These are phyloP conservation scores for Tolypocladium pustulatum DNA, from an alignment of 2,329 filamentous ascomycete species.

Conservation along the genomic window DNA sequence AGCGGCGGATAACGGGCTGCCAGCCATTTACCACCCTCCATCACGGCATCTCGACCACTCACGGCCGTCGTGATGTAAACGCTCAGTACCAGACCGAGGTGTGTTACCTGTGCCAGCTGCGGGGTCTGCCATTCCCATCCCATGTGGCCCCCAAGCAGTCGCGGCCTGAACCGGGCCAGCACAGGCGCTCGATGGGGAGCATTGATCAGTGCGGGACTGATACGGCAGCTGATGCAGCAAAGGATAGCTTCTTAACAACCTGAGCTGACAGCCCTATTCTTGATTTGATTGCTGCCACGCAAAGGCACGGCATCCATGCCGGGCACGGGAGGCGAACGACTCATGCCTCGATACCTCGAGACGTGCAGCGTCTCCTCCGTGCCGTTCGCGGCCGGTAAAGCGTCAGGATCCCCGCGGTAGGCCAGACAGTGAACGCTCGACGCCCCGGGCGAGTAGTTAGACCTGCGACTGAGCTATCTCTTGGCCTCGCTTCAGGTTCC, in stretches of 20 bases:
- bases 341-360: background rate
- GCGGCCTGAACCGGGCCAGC: background rate
- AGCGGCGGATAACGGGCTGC: background rate
- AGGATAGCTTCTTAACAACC: background rate
- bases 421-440: background rate
- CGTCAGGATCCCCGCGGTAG: background rate
- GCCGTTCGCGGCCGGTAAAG: background rate
- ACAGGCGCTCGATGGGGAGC: background rate
- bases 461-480: background rate
- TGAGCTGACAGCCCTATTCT: background rate
- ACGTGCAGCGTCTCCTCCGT: background rate
- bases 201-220: background rate
- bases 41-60: background rate
- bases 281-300: background rate
- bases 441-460: background rate
- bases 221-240: background rate
- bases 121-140: background rate
- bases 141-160: background rate
- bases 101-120: background rate
- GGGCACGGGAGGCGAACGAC: background rate
- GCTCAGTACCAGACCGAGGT: background rate
- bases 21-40: conserved; percentile 3
- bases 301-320: background rate
- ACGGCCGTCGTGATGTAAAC: background rate
- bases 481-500: background rate